phyloP scores from a whole-genome alignment of 2,329 filamentous ascomycete species.

The Colletotrichum liaoningense region DNA sequence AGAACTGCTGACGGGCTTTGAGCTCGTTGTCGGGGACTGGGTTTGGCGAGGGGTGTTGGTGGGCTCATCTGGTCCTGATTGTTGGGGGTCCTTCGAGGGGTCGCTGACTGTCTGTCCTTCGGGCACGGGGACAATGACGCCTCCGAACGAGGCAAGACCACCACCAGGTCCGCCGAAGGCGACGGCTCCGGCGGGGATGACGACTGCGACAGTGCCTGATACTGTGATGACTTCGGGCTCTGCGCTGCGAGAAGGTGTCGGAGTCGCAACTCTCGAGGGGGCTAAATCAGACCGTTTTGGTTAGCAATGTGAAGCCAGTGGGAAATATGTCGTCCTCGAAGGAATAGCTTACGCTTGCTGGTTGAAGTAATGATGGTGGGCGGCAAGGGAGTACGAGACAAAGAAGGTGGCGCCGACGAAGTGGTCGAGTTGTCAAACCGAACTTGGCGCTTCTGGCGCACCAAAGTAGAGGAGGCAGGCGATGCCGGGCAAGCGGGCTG shows the following conservation, averaged over 20 bases:
- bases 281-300: background rate
- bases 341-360: background rate
- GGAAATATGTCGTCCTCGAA: no score
- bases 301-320: background rate
- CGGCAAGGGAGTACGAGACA: background rate
- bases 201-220: background rate
- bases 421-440: background rate
- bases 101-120: conserved; percentile 16
- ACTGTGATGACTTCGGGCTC: background rate
- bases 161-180: background rate
- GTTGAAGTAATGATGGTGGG: background rate
- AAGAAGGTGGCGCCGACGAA: background rate
- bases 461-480: background rate
- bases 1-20: conserved; percentile 1
- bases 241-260: background rate
- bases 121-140: conserved; percentile 2
- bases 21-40: conserved; percentile 2
- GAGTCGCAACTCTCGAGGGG: background rate
- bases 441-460: background rate
- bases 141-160: conserved; percentile 11
- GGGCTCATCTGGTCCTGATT: background rate
- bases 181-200: background rate
- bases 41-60: background rate
- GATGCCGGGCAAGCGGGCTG: background rate
- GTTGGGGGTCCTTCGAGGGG: background rate